These are phyloP conservation scores for Ceratobasidium sp. DNA, from an alignment of 1,284 basidiomycete genomes.

Conservation along the genomic window DNA sequence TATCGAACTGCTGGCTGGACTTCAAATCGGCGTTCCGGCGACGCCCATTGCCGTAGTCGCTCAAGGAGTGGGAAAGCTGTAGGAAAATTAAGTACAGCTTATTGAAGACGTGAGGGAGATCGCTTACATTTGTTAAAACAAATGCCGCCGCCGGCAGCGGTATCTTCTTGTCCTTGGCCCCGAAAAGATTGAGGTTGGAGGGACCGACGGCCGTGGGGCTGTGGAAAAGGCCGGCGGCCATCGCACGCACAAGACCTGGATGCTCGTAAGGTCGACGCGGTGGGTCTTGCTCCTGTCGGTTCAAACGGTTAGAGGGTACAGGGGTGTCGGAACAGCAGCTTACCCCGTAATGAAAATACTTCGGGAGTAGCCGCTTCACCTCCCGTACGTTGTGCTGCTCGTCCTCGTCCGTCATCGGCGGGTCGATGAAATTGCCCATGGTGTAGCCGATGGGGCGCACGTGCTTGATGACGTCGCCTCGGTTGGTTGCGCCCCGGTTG, in stretches of 20 bases:
- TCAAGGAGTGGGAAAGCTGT: not conserved
- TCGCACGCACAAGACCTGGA: not conserved
- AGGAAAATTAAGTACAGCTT: not conserved
- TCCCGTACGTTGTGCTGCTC: not conserved
- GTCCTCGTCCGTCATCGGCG: not conserved
- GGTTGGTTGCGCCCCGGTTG: not conserved
- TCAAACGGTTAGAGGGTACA: not conserved
- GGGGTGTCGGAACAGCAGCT: not conserved
- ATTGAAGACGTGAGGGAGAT: not conserved
- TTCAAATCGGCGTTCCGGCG: not conserved
- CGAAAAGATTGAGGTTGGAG: not conserved
- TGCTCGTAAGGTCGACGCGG: not conserved
- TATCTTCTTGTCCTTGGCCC: not conserved
- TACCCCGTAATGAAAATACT: not conserved
- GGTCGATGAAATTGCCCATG: not conserved
- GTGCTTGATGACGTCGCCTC: not conserved
- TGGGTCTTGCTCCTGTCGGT: not conserved
- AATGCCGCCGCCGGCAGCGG: not conserved
- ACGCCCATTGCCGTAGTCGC: not conserved
- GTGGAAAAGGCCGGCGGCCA: conserved; percentile 2
- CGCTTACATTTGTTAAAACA: not conserved
- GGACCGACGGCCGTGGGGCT: not conserved
- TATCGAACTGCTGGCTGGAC: not conserved
- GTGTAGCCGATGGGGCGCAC: not conserved
- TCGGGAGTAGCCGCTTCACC: not conserved